Evolutionary conservation across 192 early-diverging fungal species (phyloP).

Genomic region (Coemansia sp.): DNA sequence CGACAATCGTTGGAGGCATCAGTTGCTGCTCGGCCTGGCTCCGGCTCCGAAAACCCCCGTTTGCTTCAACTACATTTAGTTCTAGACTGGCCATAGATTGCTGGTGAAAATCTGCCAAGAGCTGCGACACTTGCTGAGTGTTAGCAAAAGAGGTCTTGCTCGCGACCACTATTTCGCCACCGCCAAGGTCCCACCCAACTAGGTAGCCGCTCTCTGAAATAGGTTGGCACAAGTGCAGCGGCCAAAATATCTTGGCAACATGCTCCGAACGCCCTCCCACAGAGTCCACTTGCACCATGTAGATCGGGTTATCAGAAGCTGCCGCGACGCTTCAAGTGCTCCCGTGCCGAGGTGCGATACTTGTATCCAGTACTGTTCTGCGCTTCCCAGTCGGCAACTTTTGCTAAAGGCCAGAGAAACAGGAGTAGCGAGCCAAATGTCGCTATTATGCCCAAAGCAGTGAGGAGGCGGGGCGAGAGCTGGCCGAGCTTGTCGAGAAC

Average conservation of each 20-base stretch:
- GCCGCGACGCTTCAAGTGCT: constrained; percentile 54
- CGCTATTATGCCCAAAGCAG: constrained; percentile 13
- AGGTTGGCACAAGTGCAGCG: constrained; percentile 29
- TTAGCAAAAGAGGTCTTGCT: constrained; percentile 41
- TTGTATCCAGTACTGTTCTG: constrained; percentile 33
- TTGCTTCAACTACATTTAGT: neutral
- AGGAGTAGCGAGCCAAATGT: constrained; percentile 30
- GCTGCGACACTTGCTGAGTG: constrained; percentile 21
- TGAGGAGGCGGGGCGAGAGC: constrained; percentile 37
- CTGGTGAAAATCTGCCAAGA: constrained; percentile 28
- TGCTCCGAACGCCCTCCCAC: neutral
- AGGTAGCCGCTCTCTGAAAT: constrained; percentile 41
- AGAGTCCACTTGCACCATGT: neutral
- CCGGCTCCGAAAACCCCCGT: neutral
- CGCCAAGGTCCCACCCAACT: constrained; percentile 41
- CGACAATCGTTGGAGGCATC: constrained; percentile 24
- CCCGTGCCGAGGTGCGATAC: constrained; percentile 46
- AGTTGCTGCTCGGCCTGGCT: neutral
- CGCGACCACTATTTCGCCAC: constrained; percentile 36
- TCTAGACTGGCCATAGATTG: neutral
- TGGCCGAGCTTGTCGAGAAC: constrained; percentile 32
- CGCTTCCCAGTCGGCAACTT: constrained; percentile 49
- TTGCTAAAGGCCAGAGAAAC: constrained; percentile 46
- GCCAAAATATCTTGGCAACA: constrained; percentile 47
- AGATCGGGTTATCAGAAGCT: constrained; percentile 34